Evolutionary conservation across 805 yeast species (phyloP).

Genomic region (Yarrowia hollandica): DNA sequence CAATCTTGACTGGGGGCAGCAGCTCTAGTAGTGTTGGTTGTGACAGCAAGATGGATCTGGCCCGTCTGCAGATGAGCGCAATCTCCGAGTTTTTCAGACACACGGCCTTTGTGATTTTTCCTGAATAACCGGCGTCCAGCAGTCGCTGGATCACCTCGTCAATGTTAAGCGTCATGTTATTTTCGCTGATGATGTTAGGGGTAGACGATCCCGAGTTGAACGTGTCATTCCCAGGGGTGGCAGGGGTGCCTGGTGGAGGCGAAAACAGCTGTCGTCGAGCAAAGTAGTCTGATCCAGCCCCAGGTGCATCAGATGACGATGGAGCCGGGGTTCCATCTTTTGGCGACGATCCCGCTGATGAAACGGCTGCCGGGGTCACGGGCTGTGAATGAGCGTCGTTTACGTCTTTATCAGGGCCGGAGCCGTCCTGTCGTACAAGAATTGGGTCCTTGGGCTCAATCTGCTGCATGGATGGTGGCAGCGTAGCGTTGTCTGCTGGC

Average conservation of each 20-base stretch:
- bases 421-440: constrained; percentile 47
- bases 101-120: constrained; percentile 85
- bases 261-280: constrained; percentile 31
- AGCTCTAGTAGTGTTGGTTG: constrained; percentile 90
- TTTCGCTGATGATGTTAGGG: constrained; percentile 22
- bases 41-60: constrained; percentile 82
- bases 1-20: constrained; percentile 81
- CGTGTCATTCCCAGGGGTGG: constrained; percentile 11
- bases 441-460: constrained; percentile 75
- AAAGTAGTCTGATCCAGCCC: constrained; percentile 28
- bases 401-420: background rate
- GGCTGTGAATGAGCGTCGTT: constrained; percentile 6
- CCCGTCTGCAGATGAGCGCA: constrained; percentile 77
- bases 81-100: constrained; percentile 91
- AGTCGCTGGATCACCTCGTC: constrained; percentile 89
- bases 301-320: background rate
- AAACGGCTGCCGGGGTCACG: constrained; percentile 5
- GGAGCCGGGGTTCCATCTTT: background rate
- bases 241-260: constrained; percentile 28
- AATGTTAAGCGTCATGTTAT: constrained; percentile 49
- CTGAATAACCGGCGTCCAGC: constrained; percentile 93
- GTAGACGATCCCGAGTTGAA: constrained; percentile 5
- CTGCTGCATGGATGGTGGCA: constrained; percentile 70
- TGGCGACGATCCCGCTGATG: constrained; percentile 3
- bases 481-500: constrained; percentile 32